These are phyloP conservation scores for Globisporangium iwayamae DNA, from an alignment of 352 stramenopile genomes.

Conservation along the genomic window DNA sequence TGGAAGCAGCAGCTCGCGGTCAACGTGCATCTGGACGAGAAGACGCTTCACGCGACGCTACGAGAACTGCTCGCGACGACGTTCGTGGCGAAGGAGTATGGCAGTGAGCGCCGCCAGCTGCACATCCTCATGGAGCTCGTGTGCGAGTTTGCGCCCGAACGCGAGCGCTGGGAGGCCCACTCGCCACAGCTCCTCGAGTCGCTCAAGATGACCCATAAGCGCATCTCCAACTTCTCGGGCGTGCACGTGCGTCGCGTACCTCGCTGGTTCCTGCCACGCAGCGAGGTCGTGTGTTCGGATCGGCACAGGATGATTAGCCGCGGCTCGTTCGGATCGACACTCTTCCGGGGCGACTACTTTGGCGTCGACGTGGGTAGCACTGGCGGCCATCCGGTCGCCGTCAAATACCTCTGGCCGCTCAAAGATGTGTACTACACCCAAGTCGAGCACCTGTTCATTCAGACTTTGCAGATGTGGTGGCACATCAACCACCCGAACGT, in stretches of 20 bases:
- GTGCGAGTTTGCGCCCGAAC: constrained; percentile 41
- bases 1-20: constrained; percentile 48
- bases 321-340: constrained; percentile 43
- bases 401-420: constrained; percentile 57
- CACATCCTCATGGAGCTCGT: constrained; percentile 56
- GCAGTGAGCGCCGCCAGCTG: constrained; percentile 43
- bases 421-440: constrained; percentile 40
- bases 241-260: constrained; percentile 51
- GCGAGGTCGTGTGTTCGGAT: constrained; percentile 49
- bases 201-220: constrained; percentile 60
- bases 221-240: constrained; percentile 43
- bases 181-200: constrained; percentile 54
- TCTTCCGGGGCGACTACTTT: constrained; percentile 54
- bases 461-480: constrained; percentile 45
- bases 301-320: constrained; percentile 29
- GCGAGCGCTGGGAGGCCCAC: constrained; percentile 26
- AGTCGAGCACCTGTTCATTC: constrained; percentile 48
- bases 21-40: constrained; percentile 57
- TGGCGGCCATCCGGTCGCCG: constrained; percentile 14
- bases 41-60: constrained; percentile 50
- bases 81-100: constrained; percentile 58
- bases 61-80: constrained; percentile 43
- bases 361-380: constrained; percentile 37
- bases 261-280: constrained; percentile 51
- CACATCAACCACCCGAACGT: constrained; percentile 58